Percentiles rank a stretch among this genome's conserved stretches.
Conservation (phyloP, 2,329 filamentous ascomycete genomes). For the Paracamarosporium sp. region DNA sequence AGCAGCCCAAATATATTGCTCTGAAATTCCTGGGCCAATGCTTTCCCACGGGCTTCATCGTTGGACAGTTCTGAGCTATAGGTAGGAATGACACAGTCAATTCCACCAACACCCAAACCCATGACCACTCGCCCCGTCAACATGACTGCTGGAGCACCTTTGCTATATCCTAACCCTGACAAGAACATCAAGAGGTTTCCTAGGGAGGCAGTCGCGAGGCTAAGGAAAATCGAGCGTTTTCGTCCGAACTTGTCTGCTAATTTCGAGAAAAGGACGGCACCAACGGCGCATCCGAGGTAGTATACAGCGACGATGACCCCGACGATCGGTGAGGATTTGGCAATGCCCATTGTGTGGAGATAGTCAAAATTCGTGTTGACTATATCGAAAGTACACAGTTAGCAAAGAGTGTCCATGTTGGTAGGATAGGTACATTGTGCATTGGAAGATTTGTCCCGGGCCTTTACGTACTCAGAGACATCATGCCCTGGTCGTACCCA, state of each 20-base stretch:
- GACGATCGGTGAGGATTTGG: slow-evolving; percentile 58
- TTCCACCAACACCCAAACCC: slow-evolving; percentile 65
- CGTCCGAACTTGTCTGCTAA: slow-evolving; percentile 62
- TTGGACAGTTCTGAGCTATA: slow-evolving; percentile 64
- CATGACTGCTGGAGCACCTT: slow-evolving; percentile 55
- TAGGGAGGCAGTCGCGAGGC: slow-evolving; percentile 59
- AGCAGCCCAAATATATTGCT: slow-evolving; percentile 69
- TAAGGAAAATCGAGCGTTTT: slow-evolving; percentile 63
- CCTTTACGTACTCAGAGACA: slow-evolving; percentile 31
- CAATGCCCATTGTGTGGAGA: slow-evolving; percentile 64
- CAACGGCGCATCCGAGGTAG: slow-evolving; percentile 67
- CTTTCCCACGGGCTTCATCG: slow-evolving; percentile 64
- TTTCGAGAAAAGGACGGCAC: slow-evolving; percentile 64
- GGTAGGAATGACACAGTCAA: slow-evolving; percentile 67
- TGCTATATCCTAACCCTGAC: slow-evolving; percentile 56
- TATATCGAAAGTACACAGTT: slow-evolving; percentile 45
- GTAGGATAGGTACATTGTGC: background rate
- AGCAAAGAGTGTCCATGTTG: background rate
- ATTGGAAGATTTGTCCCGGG: background rate
- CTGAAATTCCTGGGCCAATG: slow-evolving; percentile 69
- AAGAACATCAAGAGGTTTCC: slow-evolving; percentile 69
- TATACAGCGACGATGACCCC: slow-evolving; percentile 68
- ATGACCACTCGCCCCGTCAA: slow-evolving; percentile 60
- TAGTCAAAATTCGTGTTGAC: slow-evolving; percentile 63
- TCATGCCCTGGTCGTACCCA: slow-evolving; percentile 60